Evolutionary conservation across 306 rosid genomes (phyloP).

Genomic region (Prunus kanzakura): DNA sequence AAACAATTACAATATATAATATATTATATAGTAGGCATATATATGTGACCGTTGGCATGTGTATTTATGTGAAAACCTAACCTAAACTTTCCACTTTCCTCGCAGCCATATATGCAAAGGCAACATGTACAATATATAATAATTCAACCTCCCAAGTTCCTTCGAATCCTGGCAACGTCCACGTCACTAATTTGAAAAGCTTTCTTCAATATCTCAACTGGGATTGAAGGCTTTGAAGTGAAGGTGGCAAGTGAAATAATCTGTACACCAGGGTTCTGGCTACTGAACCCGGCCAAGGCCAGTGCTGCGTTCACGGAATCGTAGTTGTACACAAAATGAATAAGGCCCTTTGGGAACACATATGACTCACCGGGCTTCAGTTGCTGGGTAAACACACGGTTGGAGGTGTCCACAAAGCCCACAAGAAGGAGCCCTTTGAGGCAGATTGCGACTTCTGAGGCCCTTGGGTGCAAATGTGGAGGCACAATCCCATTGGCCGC

Average conservation of each 20-base stretch:
- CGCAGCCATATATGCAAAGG: not conserved
- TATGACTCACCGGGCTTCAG: conserved; percentile 57
- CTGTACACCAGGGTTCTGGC: conserved; percentile 71
- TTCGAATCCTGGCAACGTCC: conserved; percentile 41
- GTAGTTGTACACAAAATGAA: conserved; percentile 54
- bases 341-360: conserved; percentile 60
- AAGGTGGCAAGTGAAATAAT: conserved; percentile 44
- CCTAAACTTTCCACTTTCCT: not conserved
- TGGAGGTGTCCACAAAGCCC: conserved; percentile 57
- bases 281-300: conserved; percentile 54
- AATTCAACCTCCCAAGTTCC: conserved; percentile 43
- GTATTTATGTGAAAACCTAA: not conserved
- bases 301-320: conserved; percentile 29
- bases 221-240: conserved; percentile 40
- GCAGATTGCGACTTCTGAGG: conserved; percentile 49
- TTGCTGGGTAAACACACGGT: conserved; percentile 30
- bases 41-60: conserved; percentile 1
- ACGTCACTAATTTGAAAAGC: conserved; percentile 37
- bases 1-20: not conserved
- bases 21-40: not conserved
- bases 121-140: not conserved
- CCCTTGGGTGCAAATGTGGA: conserved; percentile 67
- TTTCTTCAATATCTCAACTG: conserved; percentile 25
- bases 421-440: conserved; percentile 43
- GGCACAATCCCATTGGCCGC: conserved; percentile 32